Percentiles rank a stretch among this genome's conserved stretches.
Evolutionary conservation across 495 filamentous ascomycete species (phyloP).

Genomic region (Neurospora sp.): DNA sequence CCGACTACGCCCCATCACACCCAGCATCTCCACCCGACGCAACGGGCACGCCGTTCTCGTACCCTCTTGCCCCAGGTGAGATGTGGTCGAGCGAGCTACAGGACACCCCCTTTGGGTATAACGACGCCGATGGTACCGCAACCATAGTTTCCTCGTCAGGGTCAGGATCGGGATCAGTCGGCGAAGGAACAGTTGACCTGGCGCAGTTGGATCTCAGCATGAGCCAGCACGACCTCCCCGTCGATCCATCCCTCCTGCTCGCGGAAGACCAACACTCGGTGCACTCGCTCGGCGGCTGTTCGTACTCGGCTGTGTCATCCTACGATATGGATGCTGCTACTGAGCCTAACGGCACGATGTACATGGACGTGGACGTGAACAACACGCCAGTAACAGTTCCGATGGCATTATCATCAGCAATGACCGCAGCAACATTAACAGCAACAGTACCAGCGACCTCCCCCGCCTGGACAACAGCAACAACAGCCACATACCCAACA

Average conservation of each 20-base stretch:
- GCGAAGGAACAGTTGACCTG: background rate
- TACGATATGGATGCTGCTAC: conserved; percentile 8
- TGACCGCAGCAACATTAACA: background rate
- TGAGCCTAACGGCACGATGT: background rate
- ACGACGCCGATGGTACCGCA: background rate
- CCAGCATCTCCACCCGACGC: conserved; percentile 7
- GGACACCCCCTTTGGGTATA: conserved; percentile 4
- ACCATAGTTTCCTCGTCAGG: background rate
- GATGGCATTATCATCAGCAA: conserved; percentile 9
- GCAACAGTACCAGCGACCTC: background rate
- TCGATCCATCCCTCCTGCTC: conserved; percentile 19
- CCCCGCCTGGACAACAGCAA: background rate
- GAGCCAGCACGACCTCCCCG: conserved; percentile 9
- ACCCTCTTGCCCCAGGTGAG: conserved; percentile 2
- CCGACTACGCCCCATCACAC: conserved; percentile 5
- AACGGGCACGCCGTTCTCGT: background rate
- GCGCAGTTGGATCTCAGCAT: conserved; percentile 1
- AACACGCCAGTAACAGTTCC: background rate
- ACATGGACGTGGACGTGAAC: background rate
- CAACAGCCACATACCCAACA: background rate
- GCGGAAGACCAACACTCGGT: conserved; percentile 9
- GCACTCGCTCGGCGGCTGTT: conserved; percentile 13
- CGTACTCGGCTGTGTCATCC: conserved; percentile 15
- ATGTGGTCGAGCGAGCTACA: conserved; percentile 8
- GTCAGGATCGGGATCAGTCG: background rate